A percentile compares a stretch with the other conserved stretches of the same genome.
phyloP scores from a whole-genome alignment of 768 basidiomycete species.

The Rhizopogon vinicolor region DNA sequence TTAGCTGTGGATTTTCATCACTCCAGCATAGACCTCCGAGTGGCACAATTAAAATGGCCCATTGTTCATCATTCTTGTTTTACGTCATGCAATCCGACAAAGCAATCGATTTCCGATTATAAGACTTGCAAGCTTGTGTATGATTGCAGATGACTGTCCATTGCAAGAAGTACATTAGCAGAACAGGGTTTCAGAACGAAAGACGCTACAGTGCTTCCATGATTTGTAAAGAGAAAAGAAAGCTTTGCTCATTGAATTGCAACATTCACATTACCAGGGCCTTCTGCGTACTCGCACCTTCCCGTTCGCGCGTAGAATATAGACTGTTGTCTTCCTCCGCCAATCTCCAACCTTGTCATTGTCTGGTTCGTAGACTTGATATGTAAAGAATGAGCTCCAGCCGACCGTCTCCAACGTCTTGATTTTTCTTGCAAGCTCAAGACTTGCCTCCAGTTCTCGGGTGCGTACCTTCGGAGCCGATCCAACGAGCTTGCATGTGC shows the following conservation, averaged over 20 bases:
- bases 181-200: background rate
- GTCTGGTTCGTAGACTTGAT: constrained; percentile 10
- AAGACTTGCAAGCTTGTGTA: too few species aligned
- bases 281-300: constrained; percentile 39
- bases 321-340: constrained; percentile 32
- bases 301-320: constrained; percentile 36
- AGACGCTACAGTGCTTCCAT: background rate
- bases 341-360: constrained; percentile 15
- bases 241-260: background rate
- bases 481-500: constrained; percentile 29
- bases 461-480: constrained; percentile 29
- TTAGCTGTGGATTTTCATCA: background rate
- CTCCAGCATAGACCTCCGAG: constrained; percentile 9
- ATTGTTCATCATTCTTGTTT: background rate
- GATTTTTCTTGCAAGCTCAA: constrained; percentile 40
- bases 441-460: constrained; percentile 44
- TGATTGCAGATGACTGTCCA: background rate
- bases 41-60: constrained; percentile 10
- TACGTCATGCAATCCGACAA: background rate
- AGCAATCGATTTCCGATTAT: background rate
- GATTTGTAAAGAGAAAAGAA: background rate
- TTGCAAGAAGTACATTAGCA: background rate
- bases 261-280: constrained; percentile 27
- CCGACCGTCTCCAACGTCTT: constrained; percentile 39
- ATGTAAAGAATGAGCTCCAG: constrained; percentile 50